These are phyloP conservation scores for Fusarium pilosicola DNA, from an alignment of 2,329 filamentous ascomycete genomes.

Conservation along the genomic window DNA sequence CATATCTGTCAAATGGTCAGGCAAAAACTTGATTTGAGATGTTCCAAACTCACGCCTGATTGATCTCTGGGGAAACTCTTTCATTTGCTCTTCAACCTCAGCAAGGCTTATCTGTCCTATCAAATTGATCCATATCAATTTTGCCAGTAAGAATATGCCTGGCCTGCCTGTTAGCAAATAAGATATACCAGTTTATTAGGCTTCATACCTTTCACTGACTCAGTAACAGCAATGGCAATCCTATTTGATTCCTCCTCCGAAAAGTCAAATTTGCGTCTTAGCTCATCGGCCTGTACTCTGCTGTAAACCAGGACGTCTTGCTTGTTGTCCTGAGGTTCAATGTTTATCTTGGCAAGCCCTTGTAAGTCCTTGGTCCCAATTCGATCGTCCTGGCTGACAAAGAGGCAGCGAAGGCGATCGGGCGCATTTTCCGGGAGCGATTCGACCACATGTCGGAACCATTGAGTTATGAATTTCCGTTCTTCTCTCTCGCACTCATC, in stretches of 20 bases:
- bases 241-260: background rate
- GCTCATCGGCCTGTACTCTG: accelerated
- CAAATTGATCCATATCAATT: background rate
- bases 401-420: background rate
- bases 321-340: background rate
- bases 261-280: accelerated
- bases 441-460: background rate
- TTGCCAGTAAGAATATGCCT: accelerated
- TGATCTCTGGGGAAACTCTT: accelerated
- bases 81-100: accelerated
- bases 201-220: accelerated
- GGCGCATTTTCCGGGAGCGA: accelerated
- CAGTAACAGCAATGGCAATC: accelerated
- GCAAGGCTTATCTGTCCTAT: accelerated
- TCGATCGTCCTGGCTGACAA: accelerated
- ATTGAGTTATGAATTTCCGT: background rate
- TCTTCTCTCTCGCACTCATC: background rate
- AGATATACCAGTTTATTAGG: accelerated
- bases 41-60: accelerated
- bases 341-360: accelerated
- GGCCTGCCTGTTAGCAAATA: accelerated
- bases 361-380: accelerated
- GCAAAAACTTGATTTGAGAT: background rate
- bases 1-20: background rate
- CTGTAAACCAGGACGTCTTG: background rate